phyloP scores from a whole-genome alignment of 2,329 filamentous ascomycete genomes.

The Colletotrichum incanum region DNA sequence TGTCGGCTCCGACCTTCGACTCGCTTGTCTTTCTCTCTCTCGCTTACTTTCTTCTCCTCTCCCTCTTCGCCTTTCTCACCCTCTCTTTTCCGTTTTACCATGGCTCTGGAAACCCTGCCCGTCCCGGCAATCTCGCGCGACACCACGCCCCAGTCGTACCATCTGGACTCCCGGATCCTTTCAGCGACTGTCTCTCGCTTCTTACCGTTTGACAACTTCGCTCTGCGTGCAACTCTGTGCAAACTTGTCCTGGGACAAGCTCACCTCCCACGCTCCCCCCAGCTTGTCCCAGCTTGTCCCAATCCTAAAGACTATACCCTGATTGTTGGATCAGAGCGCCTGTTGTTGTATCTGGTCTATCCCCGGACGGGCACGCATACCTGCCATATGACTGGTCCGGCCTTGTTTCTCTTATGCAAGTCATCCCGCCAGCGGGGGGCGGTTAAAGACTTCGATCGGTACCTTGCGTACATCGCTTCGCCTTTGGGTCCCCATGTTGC shows the following conservation, averaged over 20 bases:
- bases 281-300: neutral
- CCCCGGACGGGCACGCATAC: neutral
- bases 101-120: constrained; percentile 33
- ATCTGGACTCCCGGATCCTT: neutral
- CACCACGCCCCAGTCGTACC: constrained; percentile 8
- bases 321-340: neutral
- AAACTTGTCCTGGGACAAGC: constrained; percentile 10
- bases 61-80: no score
- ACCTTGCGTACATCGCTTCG: constrained; percentile 22
- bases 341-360: constrained; percentile 2
- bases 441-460: constrained; percentile 7
- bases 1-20: neutral
- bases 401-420: constrained; percentile 25
- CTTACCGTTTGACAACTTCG: constrained; percentile 36
- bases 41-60: constrained; percentile 2
- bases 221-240: constrained; percentile 23
- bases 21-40: neutral
- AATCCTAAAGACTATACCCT: neutral
- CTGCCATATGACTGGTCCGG: constrained; percentile 19
- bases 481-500: constrained; percentile 31
- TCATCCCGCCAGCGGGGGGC: constrained; percentile 30
- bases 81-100: constrained; percentile 19
- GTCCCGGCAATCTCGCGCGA: constrained; percentile 29
- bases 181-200: constrained; percentile 25
- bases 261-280: neutral